A percentile compares a stretch with the other conserved stretches of the same genome.
These are phyloP conservation scores for Cardamine occulta DNA, from an alignment of 345 rosid species.

Conservation along the genomic window DNA sequence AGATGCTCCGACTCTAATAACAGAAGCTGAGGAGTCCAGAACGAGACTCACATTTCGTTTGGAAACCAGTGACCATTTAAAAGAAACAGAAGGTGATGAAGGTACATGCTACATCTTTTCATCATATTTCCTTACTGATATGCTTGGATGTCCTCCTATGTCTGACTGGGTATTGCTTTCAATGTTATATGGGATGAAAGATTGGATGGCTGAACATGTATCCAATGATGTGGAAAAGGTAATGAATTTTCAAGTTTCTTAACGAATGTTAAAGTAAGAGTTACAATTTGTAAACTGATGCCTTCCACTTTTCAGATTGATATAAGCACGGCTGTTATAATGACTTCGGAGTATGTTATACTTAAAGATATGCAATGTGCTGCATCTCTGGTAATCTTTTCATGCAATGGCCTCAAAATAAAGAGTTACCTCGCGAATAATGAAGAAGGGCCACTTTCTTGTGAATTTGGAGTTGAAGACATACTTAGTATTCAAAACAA, in stretches of 20 bases:
- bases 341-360: constrained; percentile 65
- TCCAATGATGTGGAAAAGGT: constrained; percentile 59
- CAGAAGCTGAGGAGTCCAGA: constrained; percentile 41
- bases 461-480: constrained; percentile 73
- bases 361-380: constrained; percentile 51
- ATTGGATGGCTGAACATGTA: constrained; percentile 43
- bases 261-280: constrained; percentile 21
- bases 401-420: constrained; percentile 56
- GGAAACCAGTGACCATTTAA: constrained; percentile 43
- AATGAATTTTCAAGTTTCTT: constrained; percentile 21
- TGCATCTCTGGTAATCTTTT: constrained; percentile 61
- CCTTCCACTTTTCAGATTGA: constrained; percentile 59
- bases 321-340: constrained; percentile 44
- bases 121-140: constrained; percentile 17
- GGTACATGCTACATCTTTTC: constrained; percentile 32
- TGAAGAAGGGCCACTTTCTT: constrained; percentile 47
- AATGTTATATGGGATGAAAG: constrained; percentile 29
- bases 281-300: constrained; percentile 27
- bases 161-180: constrained; percentile 25
- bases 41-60: constrained; percentile 36
- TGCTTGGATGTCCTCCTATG: constrained; percentile 40
- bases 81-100: constrained; percentile 49
- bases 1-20: constrained; percentile 29
- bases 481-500: constrained; percentile 62
- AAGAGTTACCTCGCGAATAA: constrained; percentile 47